Conservation (phyloP, 495 filamentous ascomycete species). For the Clavariopsis aquatica region DNA sequence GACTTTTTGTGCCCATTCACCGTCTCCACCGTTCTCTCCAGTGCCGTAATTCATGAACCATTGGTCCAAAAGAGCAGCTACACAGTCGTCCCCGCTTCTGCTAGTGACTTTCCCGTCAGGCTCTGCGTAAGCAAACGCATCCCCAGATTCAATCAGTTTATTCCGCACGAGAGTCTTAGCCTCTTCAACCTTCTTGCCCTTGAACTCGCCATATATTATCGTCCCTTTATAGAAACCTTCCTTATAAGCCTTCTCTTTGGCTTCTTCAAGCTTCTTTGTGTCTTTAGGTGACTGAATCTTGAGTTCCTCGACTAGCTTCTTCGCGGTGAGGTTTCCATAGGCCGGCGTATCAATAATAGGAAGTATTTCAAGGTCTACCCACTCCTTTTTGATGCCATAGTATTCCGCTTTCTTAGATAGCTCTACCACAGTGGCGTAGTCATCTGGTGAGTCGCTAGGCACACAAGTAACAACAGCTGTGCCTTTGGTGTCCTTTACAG, state of each 20-base stretch:
- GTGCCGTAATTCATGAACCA: constrained; percentile 94
- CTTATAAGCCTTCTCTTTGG: constrained; percentile 95
- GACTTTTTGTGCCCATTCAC: constrained; percentile 73
- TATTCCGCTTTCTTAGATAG: constrained; percentile 96
- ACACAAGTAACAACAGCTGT: constrained; percentile 96
- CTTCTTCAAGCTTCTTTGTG: constrained; percentile 81
- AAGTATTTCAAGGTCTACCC: constrained; percentile 78
- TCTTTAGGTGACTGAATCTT: constrained; percentile 98
- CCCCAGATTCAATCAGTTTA: constrained; percentile 72
- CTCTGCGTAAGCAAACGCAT: constrained; percentile 90
- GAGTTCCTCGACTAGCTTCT: constrained; percentile 80
- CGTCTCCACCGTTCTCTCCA: constrained; percentile 61
- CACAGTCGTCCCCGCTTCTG: constrained; percentile 84
- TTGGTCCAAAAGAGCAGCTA: constrained; percentile 90
- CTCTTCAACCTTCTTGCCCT: constrained; percentile 77
- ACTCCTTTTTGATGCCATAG: constrained; percentile 95
- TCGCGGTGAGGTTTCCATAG: constrained; percentile 82
- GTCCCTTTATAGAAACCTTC: constrained; percentile 97
- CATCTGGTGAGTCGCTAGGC: constrained; percentile 92
- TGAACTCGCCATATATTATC: constrained; percentile 87
- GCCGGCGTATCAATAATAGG: constrained; percentile 89
- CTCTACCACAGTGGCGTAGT: constrained; percentile 86
- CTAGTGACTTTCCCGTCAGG: constrained; percentile 86
- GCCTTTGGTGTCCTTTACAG: constrained; percentile 86
- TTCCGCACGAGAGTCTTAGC: constrained; percentile 85